These are phyloP conservation scores for Ophiostoma himal-ulmi DNA, from an alignment of 2,329 filamentous ascomycete species.

Conservation along the genomic window DNA sequence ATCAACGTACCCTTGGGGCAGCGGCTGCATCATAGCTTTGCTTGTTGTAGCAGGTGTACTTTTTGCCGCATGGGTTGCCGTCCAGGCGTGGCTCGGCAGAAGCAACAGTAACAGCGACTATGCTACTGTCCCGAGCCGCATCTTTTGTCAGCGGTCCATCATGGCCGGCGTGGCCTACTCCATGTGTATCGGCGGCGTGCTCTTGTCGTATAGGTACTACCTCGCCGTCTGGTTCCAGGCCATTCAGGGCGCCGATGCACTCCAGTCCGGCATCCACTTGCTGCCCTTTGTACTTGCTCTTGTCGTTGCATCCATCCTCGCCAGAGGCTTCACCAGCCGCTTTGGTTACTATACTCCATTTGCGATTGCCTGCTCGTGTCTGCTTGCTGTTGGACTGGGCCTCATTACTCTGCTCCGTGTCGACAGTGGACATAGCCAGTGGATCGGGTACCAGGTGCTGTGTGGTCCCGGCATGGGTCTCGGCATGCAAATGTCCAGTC, in stretches of 20 bases:
- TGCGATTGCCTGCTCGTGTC: conserved; percentile 40
- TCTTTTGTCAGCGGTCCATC: conserved; percentile 32
- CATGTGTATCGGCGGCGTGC: conserved; percentile 11
- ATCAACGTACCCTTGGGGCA: neutral
- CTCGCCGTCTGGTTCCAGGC: conserved; percentile 41
- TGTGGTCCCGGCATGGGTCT: conserved; percentile 42
- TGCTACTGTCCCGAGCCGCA: conserved; percentile 35
- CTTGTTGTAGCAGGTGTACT: neutral
- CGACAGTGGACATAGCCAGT: conserved; percentile 31
- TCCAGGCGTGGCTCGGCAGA: neutral
- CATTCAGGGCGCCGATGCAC: conserved; percentile 37
- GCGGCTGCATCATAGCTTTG: neutral
- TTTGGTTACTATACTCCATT: conserved; percentile 44
- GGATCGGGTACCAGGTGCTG: conserved; percentile 42
- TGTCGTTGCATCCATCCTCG: conserved; percentile 38
- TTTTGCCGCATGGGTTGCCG: neutral
- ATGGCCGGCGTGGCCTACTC: conserved; percentile 14
- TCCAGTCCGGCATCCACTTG: conserved; percentile 38
- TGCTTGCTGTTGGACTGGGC: neutral
- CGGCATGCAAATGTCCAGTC: conserved; percentile 41
- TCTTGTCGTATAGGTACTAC: conserved; percentile 24
- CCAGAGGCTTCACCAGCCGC: conserved; percentile 35
- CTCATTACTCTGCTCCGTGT: conserved; percentile 22
- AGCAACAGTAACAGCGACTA: neutral
- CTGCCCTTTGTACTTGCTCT: conserved; percentile 40